These are phyloP conservation scores for Suillus ampliporus DNA, from an alignment of 768 basidiomycete genomes.

Conservation along the genomic window DNA sequence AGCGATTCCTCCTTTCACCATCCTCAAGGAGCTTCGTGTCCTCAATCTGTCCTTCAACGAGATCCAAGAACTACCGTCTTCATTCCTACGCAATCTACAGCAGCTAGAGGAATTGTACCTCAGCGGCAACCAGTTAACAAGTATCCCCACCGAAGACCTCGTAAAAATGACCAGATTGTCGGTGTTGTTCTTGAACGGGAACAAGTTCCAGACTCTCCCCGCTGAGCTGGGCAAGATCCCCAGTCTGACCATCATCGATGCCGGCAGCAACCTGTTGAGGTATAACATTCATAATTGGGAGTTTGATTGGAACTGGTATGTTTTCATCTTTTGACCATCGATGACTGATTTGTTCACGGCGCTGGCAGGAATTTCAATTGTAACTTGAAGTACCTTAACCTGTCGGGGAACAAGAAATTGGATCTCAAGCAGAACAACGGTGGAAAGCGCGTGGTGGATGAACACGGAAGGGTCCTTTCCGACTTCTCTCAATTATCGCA, in stretches of 20 bases:
- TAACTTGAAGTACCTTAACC: constrained; percentile 90
- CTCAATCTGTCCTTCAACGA: constrained; percentile 96
- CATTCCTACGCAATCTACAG: constrained; percentile 74
- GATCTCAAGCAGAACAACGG: constrained; percentile 84
- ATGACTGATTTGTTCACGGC: constrained; percentile 9
- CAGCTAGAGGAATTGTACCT: constrained; percentile 87
- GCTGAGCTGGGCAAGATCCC: constrained; percentile 87
- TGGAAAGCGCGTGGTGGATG: constrained; percentile 34
- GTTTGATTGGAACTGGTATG: constrained; percentile 99
- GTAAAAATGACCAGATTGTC: constrained; percentile 68
- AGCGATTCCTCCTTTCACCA: constrained; percentile 71
- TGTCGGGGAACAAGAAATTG: constrained; percentile 95
- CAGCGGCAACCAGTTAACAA: constrained; percentile 93
- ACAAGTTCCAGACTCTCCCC: constrained; percentile 90
- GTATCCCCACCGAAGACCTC: constrained; percentile 88
- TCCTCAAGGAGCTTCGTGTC: constrained; percentile 76
- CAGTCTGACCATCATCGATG: constrained; percentile 83
- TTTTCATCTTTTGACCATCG: background rate
- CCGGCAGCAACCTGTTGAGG: constrained; percentile 90
- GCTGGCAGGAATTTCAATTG: constrained; percentile 90
- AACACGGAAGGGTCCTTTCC: constrained; percentile 55
- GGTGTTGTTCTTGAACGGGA: constrained; percentile 90
- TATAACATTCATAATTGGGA: constrained; percentile 99
- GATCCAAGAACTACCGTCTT: constrained; percentile 83
- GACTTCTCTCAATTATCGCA: constrained; percentile 89